These are phyloP conservation scores for Malus sieversii DNA, from an alignment of 306 rosid species.

Conservation along the genomic window DNA sequence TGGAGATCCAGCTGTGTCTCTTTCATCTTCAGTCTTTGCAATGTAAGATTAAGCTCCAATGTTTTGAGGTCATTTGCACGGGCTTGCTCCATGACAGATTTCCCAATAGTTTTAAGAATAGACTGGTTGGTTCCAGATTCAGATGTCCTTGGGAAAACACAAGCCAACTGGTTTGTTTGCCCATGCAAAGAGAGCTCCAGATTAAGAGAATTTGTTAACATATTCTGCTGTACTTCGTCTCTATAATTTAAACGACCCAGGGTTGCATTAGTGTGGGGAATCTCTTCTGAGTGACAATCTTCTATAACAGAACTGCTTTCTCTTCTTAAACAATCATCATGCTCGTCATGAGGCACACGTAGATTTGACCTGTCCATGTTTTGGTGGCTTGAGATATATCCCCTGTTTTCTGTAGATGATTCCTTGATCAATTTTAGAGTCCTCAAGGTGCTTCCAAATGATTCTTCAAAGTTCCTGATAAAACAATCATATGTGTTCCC, in stretches of 20 bases:
- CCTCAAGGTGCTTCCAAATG: constrained; percentile 74
- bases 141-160: constrained; percentile 25
- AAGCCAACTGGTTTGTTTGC: constrained; percentile 39
- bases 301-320: constrained; percentile 25
- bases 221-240: constrained; percentile 34
- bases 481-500: constrained; percentile 68
- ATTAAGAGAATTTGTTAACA: constrained; percentile 23
- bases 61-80: constrained; percentile 71
- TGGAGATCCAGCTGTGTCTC: constrained; percentile 46
- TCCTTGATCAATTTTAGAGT: constrained; percentile 62
- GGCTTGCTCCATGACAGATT: constrained; percentile 52
- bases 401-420: constrained; percentile 28
- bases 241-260: constrained; percentile 25
- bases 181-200: constrained; percentile 35
- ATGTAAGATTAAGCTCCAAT: constrained; percentile 46
- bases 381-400: constrained; percentile 11
- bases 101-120: constrained; percentile 31
- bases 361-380: constrained; percentile 21
- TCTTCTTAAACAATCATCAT: constrained; percentile 17
- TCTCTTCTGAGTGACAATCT: constrained; percentile 24
- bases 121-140: constrained; percentile 27
- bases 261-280: constrained; percentile 1
- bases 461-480: constrained; percentile 64
- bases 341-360: constrained; percentile 13
- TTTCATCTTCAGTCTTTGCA: constrained; percentile 43